Base-by-base conservation (phyloP, 305 asterid genomes). In the Solanum hybrid region DNA sequence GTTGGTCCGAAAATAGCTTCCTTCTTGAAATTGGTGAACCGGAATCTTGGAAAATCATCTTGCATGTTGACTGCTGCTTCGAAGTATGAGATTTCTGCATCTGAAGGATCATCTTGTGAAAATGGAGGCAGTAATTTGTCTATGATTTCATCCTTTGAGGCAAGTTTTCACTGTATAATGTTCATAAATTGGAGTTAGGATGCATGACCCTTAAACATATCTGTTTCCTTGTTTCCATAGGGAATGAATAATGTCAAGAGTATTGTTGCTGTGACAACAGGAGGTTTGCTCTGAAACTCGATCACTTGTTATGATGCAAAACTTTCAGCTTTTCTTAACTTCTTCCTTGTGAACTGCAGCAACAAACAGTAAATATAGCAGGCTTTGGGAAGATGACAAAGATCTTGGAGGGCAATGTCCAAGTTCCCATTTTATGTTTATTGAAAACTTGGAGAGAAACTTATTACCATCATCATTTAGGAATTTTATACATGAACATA, bases 381-480 rank as follows among this genome's bases (percentile, higher is more conserved):
- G 33, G 33, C 86, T 65, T 61, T 81, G 38, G 72, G 91, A 91
- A 86, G 90, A 91, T 84, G 96, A 95, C 80, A 91, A 92, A 89
- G 97, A 95, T 88, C 57, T 93, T 75, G 95, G 95, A 77, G 93
- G 94, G 12, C 85, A 27, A 83, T 89, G 77, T 77, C 80, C 79
- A 38, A 61, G 51, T 84, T 87, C 22, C 41, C 88, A 89, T 90
- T 81, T 90, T 89, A 82, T 95, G 22, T 41, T 94, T 26, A 88
- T 95, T 26, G 86, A 91, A 32, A 94, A 95, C 90, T 76, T 95
- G 93, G 96, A 95, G 94, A 93, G 90, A 51, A 94, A 92, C 84
- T 70, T 95, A 61, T 91, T 92, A 24, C 90, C 95, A 29, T 90
- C 91, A 82, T 87, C 93, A 26, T 92, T 95, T 78, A 89, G 89